Evolutionary conservation across 768 basidiomycete genomes (phyloP), one percentile per base, ranked within the genome.

Genomic region (Collybia sordida): DNA sequence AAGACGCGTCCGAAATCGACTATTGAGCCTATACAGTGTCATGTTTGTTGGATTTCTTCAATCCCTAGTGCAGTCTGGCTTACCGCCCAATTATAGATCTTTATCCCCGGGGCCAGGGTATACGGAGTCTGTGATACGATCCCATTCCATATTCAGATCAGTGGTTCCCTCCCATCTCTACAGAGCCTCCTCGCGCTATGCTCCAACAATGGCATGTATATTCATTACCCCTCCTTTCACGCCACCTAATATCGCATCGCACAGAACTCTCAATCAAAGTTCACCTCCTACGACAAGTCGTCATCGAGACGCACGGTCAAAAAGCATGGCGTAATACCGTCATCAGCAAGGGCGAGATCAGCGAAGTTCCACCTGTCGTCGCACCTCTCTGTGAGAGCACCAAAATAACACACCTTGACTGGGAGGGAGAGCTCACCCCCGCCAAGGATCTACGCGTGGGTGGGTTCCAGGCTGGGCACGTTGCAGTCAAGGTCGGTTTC

Each of bases 91-190:
- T 14, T 51, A 38, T 54, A 88, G 86, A 60, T 86, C 11, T 82
- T 87, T 60, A 67, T 86, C 15, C 86, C 86, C 9, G 71, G 73
- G 5, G 74, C 73, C 11, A 77, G 76, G 41, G 72, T 78, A 15
- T 88, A 77, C 63, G 76, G 78, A 6, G 36, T 84, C 24, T 59
- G 68, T 8, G 82, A 86, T 53, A 70, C 67, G 15, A 83, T 88
- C 7, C 83, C 84, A 6, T 82, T 87, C 62, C 82, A 86, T 57
- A 59, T 88, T 15, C 86, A 87, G 54, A 68, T 88, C 28, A 71
- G 72, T 23, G 83, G 76, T 8, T 68, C 69, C 17, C 54, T 72
- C 1, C 58, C 67, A 18, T 76, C 80, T 1, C 69, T 86, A 6
- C 66, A 64, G 18, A 72, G 75, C 15, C 74, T 85, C 55, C 60